Percentiles rank a stretch among this genome's conserved stretches.
phyloP scores from a whole-genome alignment of 2,329 filamentous ascomycete species.

The Colletotrichum theobromicola region DNA sequence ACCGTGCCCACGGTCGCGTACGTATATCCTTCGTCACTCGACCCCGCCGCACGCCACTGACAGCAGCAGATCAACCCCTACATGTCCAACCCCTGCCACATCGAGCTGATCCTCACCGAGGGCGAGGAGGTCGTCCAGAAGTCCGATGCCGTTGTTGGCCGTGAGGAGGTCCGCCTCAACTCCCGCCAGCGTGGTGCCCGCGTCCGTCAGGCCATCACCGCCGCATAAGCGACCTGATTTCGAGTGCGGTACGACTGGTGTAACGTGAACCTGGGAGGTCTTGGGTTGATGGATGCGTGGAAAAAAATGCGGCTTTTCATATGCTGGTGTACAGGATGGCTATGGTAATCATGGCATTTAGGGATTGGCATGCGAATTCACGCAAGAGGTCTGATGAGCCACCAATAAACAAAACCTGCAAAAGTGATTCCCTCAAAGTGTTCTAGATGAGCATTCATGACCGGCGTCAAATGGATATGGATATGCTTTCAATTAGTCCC shows the following conservation, averaged over 20 bases:
- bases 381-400: slow-evolving; percentile 18
- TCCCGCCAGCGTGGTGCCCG: slow-evolving; percentile 88
- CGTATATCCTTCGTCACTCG: slow-evolving; percentile 44
- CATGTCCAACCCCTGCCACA: slow-evolving; percentile 99
- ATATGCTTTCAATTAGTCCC: slow-evolving; percentile 35
- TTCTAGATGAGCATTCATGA: slow-evolving; percentile 3
- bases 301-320: slow-evolving; percentile 27
- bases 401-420: slow-evolving; percentile 24
- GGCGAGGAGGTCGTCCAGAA: slow-evolving; percentile 95
- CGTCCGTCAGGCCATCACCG: slow-evolving; percentile 67
- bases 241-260: slow-evolving; percentile 8
- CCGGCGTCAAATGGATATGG: slow-evolving; percentile 21
- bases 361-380: slow-evolving; percentile 37
- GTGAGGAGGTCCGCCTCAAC: slow-evolving; percentile 73
- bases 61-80: slow-evolving; percentile 92
- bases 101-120: slow-evolving; percentile 99
- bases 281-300: slow-evolving; percentile 19
- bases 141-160: slow-evolving; percentile 71
- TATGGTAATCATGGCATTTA: slow-evolving; percentile 39
- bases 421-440: slow-evolving; percentile 6
- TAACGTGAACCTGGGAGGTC: slow-evolving; percentile 24
- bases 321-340: slow-evolving; percentile 34
- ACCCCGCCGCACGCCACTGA: slow-evolving; percentile 27
- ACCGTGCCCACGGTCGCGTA: slow-evolving; percentile 99
- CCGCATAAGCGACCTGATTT: slow-evolving; percentile 54